These are phyloP conservation scores for Vigna mungo DNA, from an alignment of 306 rosid species.

Conservation along the genomic window DNA sequence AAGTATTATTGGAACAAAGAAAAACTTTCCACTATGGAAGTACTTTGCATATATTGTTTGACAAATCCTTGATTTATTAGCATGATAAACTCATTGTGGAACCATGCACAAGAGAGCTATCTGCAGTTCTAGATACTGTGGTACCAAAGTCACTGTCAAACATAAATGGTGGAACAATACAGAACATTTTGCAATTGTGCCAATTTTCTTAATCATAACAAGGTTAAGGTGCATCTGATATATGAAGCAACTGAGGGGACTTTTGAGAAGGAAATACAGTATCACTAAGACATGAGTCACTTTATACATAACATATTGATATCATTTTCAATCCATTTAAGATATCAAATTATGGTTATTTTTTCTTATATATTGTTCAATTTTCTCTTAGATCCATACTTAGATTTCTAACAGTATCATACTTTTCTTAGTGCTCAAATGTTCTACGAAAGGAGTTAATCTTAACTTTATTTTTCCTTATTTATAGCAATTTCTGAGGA, in stretches of 20 bases:
- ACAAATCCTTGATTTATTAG: conserved; percentile 16
- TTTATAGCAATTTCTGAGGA: conserved; percentile 22
- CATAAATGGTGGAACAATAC: conserved; percentile 38
- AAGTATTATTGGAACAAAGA: conserved; percentile 34
- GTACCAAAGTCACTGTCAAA: conserved; percentile 31
- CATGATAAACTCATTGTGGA: conserved; percentile 39
- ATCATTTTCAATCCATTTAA: no score
- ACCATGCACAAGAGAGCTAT: background rate
- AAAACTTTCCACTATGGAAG: conserved; percentile 8
- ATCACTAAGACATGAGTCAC: no score
- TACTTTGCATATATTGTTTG: conserved; percentile 2
- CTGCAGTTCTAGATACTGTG: conserved; percentile 11
- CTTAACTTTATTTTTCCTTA: no score
- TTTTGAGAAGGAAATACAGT: no score
- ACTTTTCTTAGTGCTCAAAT: background rate
- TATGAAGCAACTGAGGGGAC: background rate
- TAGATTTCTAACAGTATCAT: no score
- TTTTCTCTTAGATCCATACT: no score
- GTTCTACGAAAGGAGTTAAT: background rate
- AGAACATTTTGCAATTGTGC: conserved; percentile 14
- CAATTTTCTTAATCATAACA: conserved; percentile 22
- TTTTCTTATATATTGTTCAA: no score
- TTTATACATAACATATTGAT: no score
- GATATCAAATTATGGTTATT: no score
- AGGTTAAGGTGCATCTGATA: conserved; percentile 13